Evolutionary conservation across 768 basidiomycete species (phyloP).

Genomic region (Dioszegia crocea): DNA sequence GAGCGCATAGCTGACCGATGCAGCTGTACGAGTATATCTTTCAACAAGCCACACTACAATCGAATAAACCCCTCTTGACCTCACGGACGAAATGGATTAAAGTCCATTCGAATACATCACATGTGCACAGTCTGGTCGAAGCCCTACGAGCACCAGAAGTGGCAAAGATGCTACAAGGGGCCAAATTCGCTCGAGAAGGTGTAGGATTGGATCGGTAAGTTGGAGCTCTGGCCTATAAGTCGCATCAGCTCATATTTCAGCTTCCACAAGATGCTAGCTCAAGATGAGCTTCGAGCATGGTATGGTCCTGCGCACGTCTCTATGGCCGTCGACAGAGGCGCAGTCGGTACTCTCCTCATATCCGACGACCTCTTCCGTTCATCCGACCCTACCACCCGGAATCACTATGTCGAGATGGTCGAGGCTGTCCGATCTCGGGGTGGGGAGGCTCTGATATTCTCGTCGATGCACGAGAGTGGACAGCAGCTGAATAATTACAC

Average conservation of each 20-base stretch:
- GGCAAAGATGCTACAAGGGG: constrained; percentile 51
- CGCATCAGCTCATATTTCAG: constrained; percentile 53
- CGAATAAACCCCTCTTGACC: constrained; percentile 75
- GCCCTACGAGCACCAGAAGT: constrained; percentile 94
- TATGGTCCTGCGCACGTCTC: constrained; percentile 93
- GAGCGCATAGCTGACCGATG: constrained; percentile 7
- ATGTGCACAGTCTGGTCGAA: constrained; percentile 92
- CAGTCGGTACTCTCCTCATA: constrained; percentile 88
- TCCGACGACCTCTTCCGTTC: constrained; percentile 95
- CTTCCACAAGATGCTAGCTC: constrained; percentile 96
- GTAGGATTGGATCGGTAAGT: constrained; percentile 78
- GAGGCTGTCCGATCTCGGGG: constrained; percentile 84
- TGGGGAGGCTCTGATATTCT: constrained; percentile 92
- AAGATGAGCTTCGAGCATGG: constrained; percentile 95
- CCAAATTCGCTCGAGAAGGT: constrained; percentile 93
- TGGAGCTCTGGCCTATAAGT: background rate
- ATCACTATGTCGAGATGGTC: constrained; percentile 78
- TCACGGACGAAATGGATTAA: constrained; percentile 80
- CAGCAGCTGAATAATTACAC: constrained; percentile 97
- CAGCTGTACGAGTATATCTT: constrained; percentile 68
- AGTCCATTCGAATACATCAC: constrained; percentile 85
- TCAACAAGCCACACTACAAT: constrained; percentile 68
- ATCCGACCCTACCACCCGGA: constrained; percentile 70
- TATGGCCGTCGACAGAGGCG: constrained; percentile 85
- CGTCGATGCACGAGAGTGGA: constrained; percentile 98